These are phyloP conservation scores for Quercus suber DNA, from an alignment of 306 rosid species.

Conservation along the genomic window DNA sequence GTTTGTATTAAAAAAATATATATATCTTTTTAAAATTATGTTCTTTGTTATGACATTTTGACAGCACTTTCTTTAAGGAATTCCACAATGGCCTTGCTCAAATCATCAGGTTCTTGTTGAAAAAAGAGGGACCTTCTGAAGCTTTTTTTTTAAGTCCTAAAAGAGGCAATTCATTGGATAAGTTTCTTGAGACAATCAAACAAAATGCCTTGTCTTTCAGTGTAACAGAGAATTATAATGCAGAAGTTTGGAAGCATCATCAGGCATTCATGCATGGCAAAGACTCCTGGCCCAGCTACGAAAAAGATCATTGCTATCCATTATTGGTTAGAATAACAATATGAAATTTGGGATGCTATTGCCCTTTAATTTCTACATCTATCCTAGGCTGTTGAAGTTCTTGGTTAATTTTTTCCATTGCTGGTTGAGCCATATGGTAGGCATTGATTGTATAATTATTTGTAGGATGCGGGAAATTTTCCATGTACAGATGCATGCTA, in stretches of 20 bases:
- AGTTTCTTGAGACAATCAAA: slow-evolving; percentile 56
- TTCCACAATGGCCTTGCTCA: slow-evolving; percentile 70
- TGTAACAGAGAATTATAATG: slow-evolving; percentile 60
- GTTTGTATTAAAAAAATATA: neutral
- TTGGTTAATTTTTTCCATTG: neutral
- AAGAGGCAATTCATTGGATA: slow-evolving; percentile 70
- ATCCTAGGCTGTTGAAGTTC: neutral
- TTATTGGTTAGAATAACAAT: slow-evolving; percentile 59
- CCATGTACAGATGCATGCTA: slow-evolving; percentile 17
- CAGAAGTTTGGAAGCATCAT: slow-evolving; percentile 64
- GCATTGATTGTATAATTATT: slow-evolving; percentile 21
- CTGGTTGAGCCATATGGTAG: slow-evolving; percentile 23
- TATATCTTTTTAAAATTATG: too few species aligned
- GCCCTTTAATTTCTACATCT: neutral
- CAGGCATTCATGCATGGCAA: slow-evolving; percentile 49
- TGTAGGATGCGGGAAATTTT: slow-evolving; percentile 27
- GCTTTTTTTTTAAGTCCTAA: slow-evolving; percentile 75
- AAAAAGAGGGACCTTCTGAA: slow-evolving; percentile 48
- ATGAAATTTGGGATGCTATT: slow-evolving; percentile 31
- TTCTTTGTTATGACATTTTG: too few species aligned
- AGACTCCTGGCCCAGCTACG: slow-evolving; percentile 67
- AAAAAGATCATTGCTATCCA: slow-evolving; percentile 75
- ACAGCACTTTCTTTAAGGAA: slow-evolving; percentile 87
- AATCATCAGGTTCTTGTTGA: slow-evolving; percentile 47
- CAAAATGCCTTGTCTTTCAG: slow-evolving; percentile 54